Conservation (phyloP, 2,329 filamentous ascomycete species). For the Exophiala mesophila region DNA sequence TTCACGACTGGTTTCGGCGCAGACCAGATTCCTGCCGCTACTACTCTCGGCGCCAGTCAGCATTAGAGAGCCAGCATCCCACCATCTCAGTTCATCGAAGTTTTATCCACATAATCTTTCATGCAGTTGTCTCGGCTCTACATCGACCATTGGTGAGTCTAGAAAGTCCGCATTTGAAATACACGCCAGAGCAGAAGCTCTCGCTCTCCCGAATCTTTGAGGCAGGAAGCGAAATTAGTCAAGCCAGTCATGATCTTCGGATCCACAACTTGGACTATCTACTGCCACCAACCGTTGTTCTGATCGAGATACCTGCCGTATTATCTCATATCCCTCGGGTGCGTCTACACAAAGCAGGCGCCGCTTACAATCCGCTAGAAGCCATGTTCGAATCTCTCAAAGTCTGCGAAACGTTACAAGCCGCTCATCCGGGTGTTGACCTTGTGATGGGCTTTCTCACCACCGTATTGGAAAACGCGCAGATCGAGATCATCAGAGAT, state of each 20-base stretch:
- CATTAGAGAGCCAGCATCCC: neutral
- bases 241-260: neutral
- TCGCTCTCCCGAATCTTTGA: neutral
- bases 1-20: neutral
- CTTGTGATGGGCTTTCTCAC: neutral
- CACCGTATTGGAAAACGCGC: neutral
- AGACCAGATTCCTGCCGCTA: neutral
- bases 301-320: neutral
- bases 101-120: constrained; percentile 1
- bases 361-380: neutral
- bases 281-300: neutral
- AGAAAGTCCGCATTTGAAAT: neutral
- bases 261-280: neutral
- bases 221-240: neutral
- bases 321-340: neutral
- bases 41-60: neutral
- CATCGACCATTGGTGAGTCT: neutral
- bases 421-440: neutral
- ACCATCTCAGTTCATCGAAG: neutral
- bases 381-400: neutral
- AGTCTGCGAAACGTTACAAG: constrained; percentile 1
- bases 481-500: neutral
- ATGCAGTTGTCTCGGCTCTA: neutral
- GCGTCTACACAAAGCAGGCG: neutral
- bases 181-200: neutral